Evolutionary conservation across 2,329 filamentous ascomycete genomes (phyloP), one percentile per base, ranked within the genome.

Genomic region (Thelonectria rubi): DNA sequence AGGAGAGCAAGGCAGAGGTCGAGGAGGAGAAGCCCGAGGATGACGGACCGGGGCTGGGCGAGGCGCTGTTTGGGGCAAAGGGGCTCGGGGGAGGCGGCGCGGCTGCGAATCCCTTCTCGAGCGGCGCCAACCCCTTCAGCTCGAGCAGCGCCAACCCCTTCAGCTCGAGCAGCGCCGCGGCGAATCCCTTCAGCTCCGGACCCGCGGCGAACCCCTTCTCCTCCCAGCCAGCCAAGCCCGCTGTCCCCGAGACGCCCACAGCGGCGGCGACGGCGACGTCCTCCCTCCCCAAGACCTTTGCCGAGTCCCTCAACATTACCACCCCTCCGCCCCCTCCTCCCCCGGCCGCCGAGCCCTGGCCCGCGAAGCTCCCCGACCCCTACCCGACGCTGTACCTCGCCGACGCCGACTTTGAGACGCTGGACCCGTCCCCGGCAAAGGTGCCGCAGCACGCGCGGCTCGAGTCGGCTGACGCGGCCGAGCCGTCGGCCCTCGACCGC

Each of bases 331-430:
- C 74, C 15, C 57, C 60, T 17, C 70, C 66, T 5, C 69, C 72
- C 39, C 73, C 68, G 3, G 71, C 86, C 0, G 79, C 84, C 1
- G 86, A 93, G 67, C 90, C 92, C 9, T 98, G 94, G 94, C 94
- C 94, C 0, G 74, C 84, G 12, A 78, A 82, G 40, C 89, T 91
- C 67, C 91, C 92, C 0, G 63, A 81, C 1, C 82, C 93, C 0
- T 98, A 94, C 77, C 90, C 92, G 1, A 80, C 85, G 30, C 91
- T 90, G 73, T 92, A 93, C 80, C 87, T 94, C 46, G 83, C 90
- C 52, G 95, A 98, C 69, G 94, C 94, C 53, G 94, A 97, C 73
- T 97, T 92, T 78, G 95, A 99, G 77, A 91, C 91, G 4, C 85
- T 98, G 24, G 92, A 92, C 64, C 88, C 67, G 70, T 81, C 74